Evolutionary conservation across 805 yeast species (phyloP).

Genomic region (Nakazawaea ambrosiae): DNA sequence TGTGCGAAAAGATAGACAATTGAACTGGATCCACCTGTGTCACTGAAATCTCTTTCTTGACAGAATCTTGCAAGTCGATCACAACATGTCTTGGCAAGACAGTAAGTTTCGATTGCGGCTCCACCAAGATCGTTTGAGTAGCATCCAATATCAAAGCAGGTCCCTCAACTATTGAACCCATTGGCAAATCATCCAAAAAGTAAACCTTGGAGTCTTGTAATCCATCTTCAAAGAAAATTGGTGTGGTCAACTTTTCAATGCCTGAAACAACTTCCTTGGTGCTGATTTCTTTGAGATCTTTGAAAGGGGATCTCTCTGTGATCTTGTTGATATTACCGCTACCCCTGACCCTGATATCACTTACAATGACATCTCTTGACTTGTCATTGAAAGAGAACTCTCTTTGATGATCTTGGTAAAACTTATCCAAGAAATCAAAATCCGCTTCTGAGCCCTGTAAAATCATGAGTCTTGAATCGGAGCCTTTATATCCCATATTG

Average conservation of each 20-base stretch:
- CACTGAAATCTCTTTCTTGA: conserved; percentile 19
- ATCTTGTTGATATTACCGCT: conserved; percentile 33
- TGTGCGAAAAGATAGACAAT: conserved; percentile 34
- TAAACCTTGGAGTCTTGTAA: conserved; percentile 21
- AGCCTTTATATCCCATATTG: conserved; percentile 30
- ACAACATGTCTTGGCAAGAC: conserved; percentile 29
- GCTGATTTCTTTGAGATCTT: conserved; percentile 12
- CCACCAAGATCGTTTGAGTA: conserved; percentile 30
- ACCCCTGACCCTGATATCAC: conserved; percentile 58
- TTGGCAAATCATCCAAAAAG: conserved; percentile 20
- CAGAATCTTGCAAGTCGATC: conserved; percentile 17
- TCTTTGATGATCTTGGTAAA: conserved; percentile 46
- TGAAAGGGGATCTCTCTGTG: conserved; percentile 20
- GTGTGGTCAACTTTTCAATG: conserved; percentile 16
- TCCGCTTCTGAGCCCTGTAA: conserved; percentile 20
- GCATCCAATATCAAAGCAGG: conserved; percentile 29
- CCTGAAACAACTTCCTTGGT: conserved; percentile 16
- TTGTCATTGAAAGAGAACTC: conserved; percentile 62
- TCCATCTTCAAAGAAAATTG: conserved; percentile 21
- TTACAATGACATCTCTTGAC: conserved; percentile 52
- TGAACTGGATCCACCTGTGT: conserved; percentile 37
- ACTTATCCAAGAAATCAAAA: conserved; percentile 32
- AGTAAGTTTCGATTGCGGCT: conserved; percentile 25
- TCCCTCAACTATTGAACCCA: conserved; percentile 24
- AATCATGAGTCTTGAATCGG: conserved; percentile 73